Percentiles rank a stretch among this genome's conserved stretches.
Evolutionary conservation across 306 rosid genomes (phyloP).

Genomic region (Vigna mungo): DNA sequence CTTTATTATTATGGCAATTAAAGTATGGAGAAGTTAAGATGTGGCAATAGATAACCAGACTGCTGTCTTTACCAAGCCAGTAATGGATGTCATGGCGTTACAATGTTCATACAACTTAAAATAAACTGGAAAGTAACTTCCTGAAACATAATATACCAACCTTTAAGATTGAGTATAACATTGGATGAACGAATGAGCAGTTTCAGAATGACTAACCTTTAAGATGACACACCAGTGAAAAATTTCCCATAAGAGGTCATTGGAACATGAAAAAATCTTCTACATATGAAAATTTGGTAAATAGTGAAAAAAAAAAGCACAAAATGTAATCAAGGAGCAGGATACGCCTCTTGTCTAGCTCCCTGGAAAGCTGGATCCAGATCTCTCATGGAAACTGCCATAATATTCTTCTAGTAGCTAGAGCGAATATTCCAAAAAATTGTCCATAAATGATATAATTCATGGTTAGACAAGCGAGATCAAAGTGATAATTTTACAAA

Average conservation of each 20-base stretch:
- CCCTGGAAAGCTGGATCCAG: slow-evolving; percentile 89
- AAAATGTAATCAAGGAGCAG: slow-evolving; percentile 54
- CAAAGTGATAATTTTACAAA: slow-evolving; percentile 27
- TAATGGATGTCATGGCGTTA: slow-evolving; percentile 85
- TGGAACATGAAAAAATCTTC: slow-evolving; percentile 42
- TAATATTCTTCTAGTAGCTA: slow-evolving; percentile 50
- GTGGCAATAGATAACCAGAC: slow-evolving; percentile 56
- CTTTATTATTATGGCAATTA: too few species aligned
- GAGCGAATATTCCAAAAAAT: slow-evolving; percentile 36
- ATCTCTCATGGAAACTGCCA: slow-evolving; percentile 96
- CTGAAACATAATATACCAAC: slow-evolving; percentile 23
- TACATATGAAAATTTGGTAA: slow-evolving; percentile 12
- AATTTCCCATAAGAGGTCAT: slow-evolving; percentile 76
- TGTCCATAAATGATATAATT: slow-evolving; percentile 17
- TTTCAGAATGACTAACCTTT: slow-evolving; percentile 61
- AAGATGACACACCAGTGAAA: slow-evolving; percentile 81
- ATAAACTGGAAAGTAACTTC: slow-evolving; percentile 31
- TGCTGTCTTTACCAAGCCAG: slow-evolving; percentile 92
- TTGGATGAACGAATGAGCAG: slow-evolving; percentile 21
- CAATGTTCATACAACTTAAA: slow-evolving; percentile 12
- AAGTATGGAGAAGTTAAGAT: too few species aligned
- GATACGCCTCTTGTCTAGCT: slow-evolving; percentile 98
- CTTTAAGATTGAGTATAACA: not conserved
- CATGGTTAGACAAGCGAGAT: slow-evolving; percentile 26
- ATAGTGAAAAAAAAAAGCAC: slow-evolving; percentile 9